These are phyloP conservation scores for Closterium sp. DNA, from an alignment of 139 green algal species.

Conservation along the genomic window DNA sequence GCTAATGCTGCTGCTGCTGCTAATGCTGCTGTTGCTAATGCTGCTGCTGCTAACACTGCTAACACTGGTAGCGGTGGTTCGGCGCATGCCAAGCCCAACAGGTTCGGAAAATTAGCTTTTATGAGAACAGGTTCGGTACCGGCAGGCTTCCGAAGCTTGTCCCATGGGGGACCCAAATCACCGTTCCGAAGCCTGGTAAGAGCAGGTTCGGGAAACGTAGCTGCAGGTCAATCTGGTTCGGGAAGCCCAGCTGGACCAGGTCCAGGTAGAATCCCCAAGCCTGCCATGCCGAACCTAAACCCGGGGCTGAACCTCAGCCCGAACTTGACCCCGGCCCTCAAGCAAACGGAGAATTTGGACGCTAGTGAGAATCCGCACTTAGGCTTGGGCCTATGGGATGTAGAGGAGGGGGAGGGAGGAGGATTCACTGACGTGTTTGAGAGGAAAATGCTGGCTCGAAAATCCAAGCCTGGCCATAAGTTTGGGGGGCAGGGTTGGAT, in stretches of 20 bases:
- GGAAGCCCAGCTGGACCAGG: too few species aligned
- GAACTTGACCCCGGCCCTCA: too few species aligned
- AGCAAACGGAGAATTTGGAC: too few species aligned
- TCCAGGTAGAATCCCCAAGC: too few species aligned
- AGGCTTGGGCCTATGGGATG: too few species aligned
- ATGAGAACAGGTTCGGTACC: background rate
- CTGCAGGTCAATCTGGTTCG: background rate
- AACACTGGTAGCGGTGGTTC: background rate
- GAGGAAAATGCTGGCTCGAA: background rate
- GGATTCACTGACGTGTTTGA: too few species aligned
- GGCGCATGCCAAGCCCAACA: background rate
- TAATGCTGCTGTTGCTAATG: background rate
- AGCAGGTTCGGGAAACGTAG: background rate
- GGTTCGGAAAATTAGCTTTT: background rate
- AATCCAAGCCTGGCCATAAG: background rate
- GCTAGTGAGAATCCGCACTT: too few species aligned
- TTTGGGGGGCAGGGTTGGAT: background rate
- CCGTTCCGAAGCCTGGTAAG: background rate
- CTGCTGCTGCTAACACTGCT: background rate
- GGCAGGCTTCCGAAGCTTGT: background rate
- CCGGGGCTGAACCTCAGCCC: too few species aligned
- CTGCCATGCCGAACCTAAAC: background rate
- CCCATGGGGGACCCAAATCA: background rate
- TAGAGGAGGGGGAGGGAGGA: too few species aligned
- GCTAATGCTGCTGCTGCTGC: background rate